Conservation (phyloP, 768 basidiomycete species). For the Pleurotus pulmonarius region DNA sequence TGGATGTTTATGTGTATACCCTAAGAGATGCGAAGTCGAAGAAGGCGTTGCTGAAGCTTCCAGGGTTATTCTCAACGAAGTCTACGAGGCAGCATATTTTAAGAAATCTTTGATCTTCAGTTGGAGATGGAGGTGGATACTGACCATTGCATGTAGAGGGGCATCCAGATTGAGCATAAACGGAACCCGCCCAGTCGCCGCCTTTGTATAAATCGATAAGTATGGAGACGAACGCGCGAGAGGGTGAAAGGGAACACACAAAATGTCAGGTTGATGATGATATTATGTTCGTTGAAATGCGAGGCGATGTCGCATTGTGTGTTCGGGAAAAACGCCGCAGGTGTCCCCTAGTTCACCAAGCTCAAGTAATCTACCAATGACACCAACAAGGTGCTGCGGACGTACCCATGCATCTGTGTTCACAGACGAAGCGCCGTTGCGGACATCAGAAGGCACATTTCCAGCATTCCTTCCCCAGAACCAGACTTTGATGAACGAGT, state of each 20-base stretch:
- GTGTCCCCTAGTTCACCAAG: conserved; percentile 39
- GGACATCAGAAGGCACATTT: conserved; percentile 45
- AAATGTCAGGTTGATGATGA: conserved; percentile 54
- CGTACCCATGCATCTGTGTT: conserved; percentile 55
- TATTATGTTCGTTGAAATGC: conserved; percentile 54
- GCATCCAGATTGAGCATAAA: conserved; percentile 44
- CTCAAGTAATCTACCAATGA: background rate
- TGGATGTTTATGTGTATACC: conserved; percentile 22
- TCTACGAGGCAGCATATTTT: conserved; percentile 26
- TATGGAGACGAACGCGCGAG: background rate
- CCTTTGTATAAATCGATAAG: conserved; percentile 17
- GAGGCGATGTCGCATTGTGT: conserved; percentile 52
- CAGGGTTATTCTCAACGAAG: conserved; percentile 58
- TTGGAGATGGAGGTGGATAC: conserved; percentile 13
- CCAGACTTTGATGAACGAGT: conserved; percentile 58
- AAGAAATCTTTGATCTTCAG: background rate
- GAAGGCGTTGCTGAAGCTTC: conserved; percentile 55
- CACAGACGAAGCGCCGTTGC: conserved; percentile 31
- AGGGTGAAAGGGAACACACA: conserved; percentile 19
- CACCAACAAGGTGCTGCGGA: background rate
- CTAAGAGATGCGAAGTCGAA: conserved; percentile 59
- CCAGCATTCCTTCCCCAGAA: conserved; percentile 61
- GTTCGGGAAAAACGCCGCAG: conserved; percentile 58
- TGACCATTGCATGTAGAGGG: conserved; percentile 48
- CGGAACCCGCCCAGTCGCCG: conserved; percentile 55